A percentile compares a stretch with the other conserved stretches of the same genome.
phyloP scores from a whole-genome alignment of 2,329 filamentous ascomycete species.

The Pleochaeta shiraiana region DNA sequence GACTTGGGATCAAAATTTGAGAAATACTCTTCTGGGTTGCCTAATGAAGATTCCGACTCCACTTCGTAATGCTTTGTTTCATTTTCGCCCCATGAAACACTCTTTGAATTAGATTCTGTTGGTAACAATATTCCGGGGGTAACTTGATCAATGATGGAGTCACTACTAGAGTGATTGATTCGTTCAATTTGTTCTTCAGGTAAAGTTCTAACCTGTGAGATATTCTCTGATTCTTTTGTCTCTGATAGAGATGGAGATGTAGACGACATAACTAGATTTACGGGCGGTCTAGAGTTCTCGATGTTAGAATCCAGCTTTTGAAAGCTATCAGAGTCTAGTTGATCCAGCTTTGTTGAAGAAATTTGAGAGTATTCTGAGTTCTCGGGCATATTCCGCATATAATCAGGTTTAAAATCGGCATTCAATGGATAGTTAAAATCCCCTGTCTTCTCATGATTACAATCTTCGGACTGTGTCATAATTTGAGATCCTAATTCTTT shows the following conservation, averaged over 20 bases:
- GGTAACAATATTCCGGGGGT: no score
- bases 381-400: background rate
- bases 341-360: background rate
- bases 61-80: slow-evolving; percentile 41
- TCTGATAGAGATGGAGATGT: no score
- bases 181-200: no score
- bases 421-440: background rate
- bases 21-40: slow-evolving; percentile 15
- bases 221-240: no score
- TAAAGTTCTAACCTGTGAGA: no score
- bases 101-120: slow-evolving; percentile 31
- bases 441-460: no score
- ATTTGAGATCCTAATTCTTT: no score
- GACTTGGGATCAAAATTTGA: slow-evolving; percentile 7
- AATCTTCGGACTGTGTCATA: no score
- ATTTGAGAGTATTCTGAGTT: background rate
- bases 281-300: background rate
- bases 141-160: no score
- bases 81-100: slow-evolving; percentile 42
- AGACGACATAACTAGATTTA: no score
- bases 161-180: no score
- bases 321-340: no score
- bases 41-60: slow-evolving; percentile 28
- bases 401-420: background rate
- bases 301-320: background rate